Evolutionary conservation across 305 asterid species (phyloP).

Genomic region (Lippia alba): DNA sequence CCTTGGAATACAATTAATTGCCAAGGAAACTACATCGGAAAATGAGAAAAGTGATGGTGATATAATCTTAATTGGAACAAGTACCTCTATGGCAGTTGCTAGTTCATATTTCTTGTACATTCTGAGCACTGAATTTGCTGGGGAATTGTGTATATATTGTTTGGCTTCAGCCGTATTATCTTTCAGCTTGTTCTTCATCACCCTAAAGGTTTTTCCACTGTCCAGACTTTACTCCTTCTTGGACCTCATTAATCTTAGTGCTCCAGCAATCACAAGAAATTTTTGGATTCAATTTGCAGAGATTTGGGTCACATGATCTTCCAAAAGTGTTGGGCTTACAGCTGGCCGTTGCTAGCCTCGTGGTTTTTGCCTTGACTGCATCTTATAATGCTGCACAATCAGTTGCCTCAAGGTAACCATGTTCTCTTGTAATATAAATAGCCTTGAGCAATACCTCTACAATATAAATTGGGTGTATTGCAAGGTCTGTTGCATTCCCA

Average conservation of each 20-base stretch:
- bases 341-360: conserved; percentile 44
- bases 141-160: conserved; percentile 83
- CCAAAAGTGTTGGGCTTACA: conserved; percentile 46
- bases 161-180: conserved; percentile 75
- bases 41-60: conserved; percentile 57
- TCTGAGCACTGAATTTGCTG: conserved; percentile 71
- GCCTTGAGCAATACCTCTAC: neutral
- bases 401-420: conserved; percentile 44
- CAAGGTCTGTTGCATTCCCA: neutral
- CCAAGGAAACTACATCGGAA: conserved; percentile 48
- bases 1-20: conserved; percentile 66
- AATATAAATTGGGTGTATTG: conserved; percentile 12
- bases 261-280: conserved; percentile 38
- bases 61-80: conserved; percentile 61
- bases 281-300: conserved; percentile 52
- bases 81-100: conserved; percentile 91
- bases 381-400: conserved; percentile 44
- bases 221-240: conserved; percentile 30
- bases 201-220: conserved; percentile 61
- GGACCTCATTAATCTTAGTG: conserved; percentile 15
- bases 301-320: conserved; percentile 40
- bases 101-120: conserved; percentile 92
- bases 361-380: conserved; percentile 48
- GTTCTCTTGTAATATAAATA: conserved; percentile 11
- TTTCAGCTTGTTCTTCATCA: conserved; percentile 73